phyloP scores from a whole-genome alignment of 495 filamentous ascomycete genomes.

The Aspergillus coremiiformis region DNA sequence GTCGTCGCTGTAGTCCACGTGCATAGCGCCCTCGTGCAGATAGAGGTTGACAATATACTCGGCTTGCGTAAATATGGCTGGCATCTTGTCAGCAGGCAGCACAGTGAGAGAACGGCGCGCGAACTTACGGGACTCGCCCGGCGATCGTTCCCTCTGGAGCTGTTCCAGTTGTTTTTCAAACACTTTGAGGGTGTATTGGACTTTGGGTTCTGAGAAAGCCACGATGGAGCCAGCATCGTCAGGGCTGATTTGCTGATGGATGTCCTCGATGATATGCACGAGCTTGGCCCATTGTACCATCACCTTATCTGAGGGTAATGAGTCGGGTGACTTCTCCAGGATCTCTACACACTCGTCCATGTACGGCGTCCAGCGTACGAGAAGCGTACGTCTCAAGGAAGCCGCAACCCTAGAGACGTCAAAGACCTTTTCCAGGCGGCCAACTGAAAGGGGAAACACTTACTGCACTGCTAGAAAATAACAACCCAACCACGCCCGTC shows the following conservation, averaged over 20 bases:
- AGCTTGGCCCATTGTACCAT: slow-evolving; percentile 71
- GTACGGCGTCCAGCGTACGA: slow-evolving; percentile 75
- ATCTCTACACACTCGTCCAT: slow-evolving; percentile 78
- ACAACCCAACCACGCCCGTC: slow-evolving; percentile 72
- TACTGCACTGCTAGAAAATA: slow-evolving; percentile 65
- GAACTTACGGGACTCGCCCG: slow-evolving; percentile 31
- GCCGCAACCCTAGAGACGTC: slow-evolving; percentile 58
- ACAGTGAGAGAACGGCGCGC: background rate
- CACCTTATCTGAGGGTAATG: slow-evolving; percentile 61
- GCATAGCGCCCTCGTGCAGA: slow-evolving; percentile 79
- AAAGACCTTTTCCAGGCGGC: slow-evolving; percentile 14
- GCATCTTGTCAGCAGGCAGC: background rate
- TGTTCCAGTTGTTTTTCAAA: slow-evolving; percentile 71
- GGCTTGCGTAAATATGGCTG: slow-evolving; percentile 25
- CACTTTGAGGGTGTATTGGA: slow-evolving; percentile 63
- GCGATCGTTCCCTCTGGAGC: slow-evolving; percentile 51
- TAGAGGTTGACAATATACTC: slow-evolving; percentile 59
- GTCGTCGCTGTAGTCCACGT: slow-evolving; percentile 53
- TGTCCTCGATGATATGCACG: slow-evolving; percentile 74
- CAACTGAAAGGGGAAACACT: slow-evolving; percentile 7
- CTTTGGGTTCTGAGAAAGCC: slow-evolving; percentile 65
- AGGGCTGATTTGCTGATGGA: slow-evolving; percentile 64
- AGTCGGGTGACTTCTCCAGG: slow-evolving; percentile 63
- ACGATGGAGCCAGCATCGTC: slow-evolving; percentile 61
- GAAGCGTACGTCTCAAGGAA: slow-evolving; percentile 70